Evolutionary conservation across 345 rosid species (phyloP).

Genomic region (Iberis pinnata): DNA sequence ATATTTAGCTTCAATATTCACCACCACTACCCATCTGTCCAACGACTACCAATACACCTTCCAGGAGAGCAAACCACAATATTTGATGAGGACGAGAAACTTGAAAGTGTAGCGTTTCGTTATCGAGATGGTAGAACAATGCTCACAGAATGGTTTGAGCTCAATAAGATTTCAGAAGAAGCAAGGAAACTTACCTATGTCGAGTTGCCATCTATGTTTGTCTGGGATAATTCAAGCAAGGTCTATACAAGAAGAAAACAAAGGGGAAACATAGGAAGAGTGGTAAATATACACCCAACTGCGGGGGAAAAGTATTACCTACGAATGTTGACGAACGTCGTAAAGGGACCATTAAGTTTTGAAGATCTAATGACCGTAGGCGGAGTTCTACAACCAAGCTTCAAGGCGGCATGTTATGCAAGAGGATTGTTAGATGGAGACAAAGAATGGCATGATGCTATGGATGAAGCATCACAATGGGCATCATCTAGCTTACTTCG

Average conservation of each 20-base stretch:
- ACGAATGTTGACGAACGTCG: neutral
- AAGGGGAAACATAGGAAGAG: neutral
- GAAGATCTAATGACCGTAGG: neutral
- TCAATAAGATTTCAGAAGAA: neutral
- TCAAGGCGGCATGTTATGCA: neutral
- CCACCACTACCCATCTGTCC: neutral
- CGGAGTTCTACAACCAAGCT: neutral
- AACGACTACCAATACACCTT: no score
- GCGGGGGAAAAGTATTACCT: neutral
- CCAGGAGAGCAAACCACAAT: no score
- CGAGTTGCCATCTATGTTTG: neutral
- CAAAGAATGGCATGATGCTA: neutral
- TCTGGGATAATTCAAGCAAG: neutral
- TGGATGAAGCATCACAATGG: neutral
- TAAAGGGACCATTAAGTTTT: neutral
- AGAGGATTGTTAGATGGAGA: neutral
- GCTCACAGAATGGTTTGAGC: neutral
- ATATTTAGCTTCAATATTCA: neutral
- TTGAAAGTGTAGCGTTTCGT: no score
- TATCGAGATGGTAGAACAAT: neutral
- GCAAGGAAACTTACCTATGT: neutral
- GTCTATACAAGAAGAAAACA: neutral
- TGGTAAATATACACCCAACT: neutral
- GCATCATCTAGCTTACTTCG: no score
- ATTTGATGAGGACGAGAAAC: no score